Base-by-base conservation (phyloP, 1,284 basidiomycete species). In the Phlebopus sp. region DNA sequence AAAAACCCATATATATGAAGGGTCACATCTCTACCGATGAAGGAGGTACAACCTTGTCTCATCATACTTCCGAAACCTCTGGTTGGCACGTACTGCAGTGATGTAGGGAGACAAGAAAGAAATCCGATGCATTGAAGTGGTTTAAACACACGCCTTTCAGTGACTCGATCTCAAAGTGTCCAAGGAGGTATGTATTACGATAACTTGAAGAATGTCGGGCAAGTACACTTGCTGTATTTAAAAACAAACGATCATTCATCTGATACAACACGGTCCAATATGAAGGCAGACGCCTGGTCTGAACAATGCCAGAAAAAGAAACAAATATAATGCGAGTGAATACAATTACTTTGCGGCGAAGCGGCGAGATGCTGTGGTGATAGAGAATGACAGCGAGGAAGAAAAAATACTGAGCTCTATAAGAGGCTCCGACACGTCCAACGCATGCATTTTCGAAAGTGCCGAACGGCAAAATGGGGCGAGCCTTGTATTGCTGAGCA, bases 201-300 rank as follows among this genome's bases (percentile, higher is more conserved):
- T 23, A 23, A 23, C 21, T 23, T 3, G 21, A 23, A 23, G 21
- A 23, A 23, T 23, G 21, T 23, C 21, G 21, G 21, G 21, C 3
- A 23, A 23, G 21, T 23, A 23, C 21, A 23, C 6, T 6, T 23
- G 4, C 21, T 23, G 27, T 29, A 9, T 29, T 8, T 29, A n/a
- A n/a, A n/a, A n/a, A n/a, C n/a, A n/a, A n/a, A n/a, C n/a, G n/a
- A n/a, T n/a, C n/a, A 29, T 37, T 13, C 36, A 38, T 23, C 37
- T 19, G 37, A 37, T 27, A 47, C 56, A 64, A 56, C 56, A 60
- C 51, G 32, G 49, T 49, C 17, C 32, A 62, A 14, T 46, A 27
- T 25, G 14, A 23, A 30, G 42, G 27, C 25, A 37, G 15, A 29
- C 27, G 27, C 27, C 9, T 14, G 21, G 44, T 18, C n/a, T 11